Evolutionary conservation across 345 rosid genomes (phyloP), one percentile per base, ranked within the genome.

Genomic region (Erodium maritimum): DNA sequence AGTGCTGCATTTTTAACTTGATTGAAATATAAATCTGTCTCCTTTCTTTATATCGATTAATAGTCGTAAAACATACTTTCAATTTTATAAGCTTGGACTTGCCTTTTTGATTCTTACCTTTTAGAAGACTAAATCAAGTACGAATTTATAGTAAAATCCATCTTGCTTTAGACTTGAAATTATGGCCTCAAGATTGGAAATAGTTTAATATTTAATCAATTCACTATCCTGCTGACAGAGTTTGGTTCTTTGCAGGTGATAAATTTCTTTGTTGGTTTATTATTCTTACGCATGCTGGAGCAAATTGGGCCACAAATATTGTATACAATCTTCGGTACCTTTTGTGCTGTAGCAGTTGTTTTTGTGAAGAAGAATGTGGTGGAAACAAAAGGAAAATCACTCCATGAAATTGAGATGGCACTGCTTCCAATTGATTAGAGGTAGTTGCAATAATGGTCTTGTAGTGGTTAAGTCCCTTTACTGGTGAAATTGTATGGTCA

Each of bases 361-460:
- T 91, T 82, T 66, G 90, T 88, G 45, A 75, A 79, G 93, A 80
- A 72, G 74, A 80, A 79, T 56, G 90, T 88, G 62, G 20, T 86
- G 62, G 96, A 91, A 77, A 91, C 96, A 18, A 88, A 84, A 74
- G 98, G 96, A 61, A 91, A 88, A 67, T 76, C 88, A 58, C 95
- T 91, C 19, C 90, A 91, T 74, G 98, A 88, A 79, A 91, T 91
- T 56, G 96, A 91, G 75, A 69, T 82, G 34, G 79, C 86, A n/a
- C 80, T 85, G 67, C 83, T 80, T 67, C 83, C 86, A 29, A 73
- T 61, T 14, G 81, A 76, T 17, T 79, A 74, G 69, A 58, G 74
- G 72, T 58, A 57, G n/a, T 19, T 59, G 4, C 11, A 42, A 52
- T 29, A n/a, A n/a, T n/a, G n/a, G n/a, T n/a, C n/a, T n/a, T n/a